Base-by-base conservation (phyloP, 1,284 basidiomycete species). In the Ganoderma leucocontextum region DNA sequence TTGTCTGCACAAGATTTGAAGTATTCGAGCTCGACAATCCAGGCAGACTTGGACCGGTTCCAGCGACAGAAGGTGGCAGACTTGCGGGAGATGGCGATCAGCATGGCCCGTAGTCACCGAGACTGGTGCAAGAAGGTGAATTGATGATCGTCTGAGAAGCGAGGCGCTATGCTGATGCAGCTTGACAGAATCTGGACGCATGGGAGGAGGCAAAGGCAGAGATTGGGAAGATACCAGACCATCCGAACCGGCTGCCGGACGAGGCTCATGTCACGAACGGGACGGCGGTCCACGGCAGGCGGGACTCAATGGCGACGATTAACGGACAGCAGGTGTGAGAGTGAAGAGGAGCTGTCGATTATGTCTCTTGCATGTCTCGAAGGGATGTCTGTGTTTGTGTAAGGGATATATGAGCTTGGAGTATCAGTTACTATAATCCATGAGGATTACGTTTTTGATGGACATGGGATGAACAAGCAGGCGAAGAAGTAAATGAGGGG, bases 1-100 rank as follows among this genome's bases (percentile, higher is more conserved):
- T 84, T 96, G 25, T 89, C 94, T 0, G 94, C 93, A 1, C 94
- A 95, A 77, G 96, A 99, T 80, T 85, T 99, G 62, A 97, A 97
- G 77, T 99, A 98, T 80, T 95, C 96, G 0, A 97, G 94, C 74
- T 93, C 92, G 49, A 98, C 97, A 19, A 97, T 99, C 65, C 98
- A 99, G 80, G 95, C 95, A 7, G 98, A 99, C 81, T 84, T 99
- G 72, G 98, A 99, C 82, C 89, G 98, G 52, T 99, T 99, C 82
- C 98, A 99, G 80, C 88, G 98, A 25, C 96, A 99, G 82, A 99
- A 99, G 80, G 97, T 99, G 5, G 95, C 95, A 3, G 98, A 99
- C 82, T 76, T 99, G 71, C 86, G 95, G 49, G 92, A 97, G 77
- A 95, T 99, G 93, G 85, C 94, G 63, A 93, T 99, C 71, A 89